Percentiles rank a stretch among this genome's conserved stretches.
These are phyloP conservation scores for Sporothrix brunneoviolacea DNA, from an alignment of 2,329 filamentous ascomycete species.

Conservation along the genomic window DNA sequence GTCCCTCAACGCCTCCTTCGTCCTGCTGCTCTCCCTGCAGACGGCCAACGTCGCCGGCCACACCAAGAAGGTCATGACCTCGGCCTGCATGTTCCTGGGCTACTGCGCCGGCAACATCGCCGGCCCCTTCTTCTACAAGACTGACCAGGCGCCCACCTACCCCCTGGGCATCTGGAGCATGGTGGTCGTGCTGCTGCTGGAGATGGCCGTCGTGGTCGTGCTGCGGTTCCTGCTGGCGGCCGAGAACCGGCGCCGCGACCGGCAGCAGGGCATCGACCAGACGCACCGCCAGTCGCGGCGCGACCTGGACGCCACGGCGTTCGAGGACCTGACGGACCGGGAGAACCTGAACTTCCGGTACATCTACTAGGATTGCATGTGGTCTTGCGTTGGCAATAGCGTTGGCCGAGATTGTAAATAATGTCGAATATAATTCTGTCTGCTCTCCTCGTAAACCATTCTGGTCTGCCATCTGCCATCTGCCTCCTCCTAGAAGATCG, in stretches of 20 bases:
- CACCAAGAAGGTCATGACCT: constrained; percentile 49
- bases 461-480: not conserved
- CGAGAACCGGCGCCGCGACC: constrained; percentile 33
- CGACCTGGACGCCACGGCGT: constrained; percentile 32
- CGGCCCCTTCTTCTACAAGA: constrained; percentile 57
- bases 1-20: constrained; percentile 35
- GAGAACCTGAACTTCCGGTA: constrained; percentile 38
- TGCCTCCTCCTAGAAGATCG: constrained; percentile 27
- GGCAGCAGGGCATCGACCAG: constrained; percentile 22
- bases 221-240: constrained; percentile 32
- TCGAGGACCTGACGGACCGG: constrained; percentile 35
- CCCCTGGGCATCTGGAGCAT: constrained; percentile 34
- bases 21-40: constrained; percentile 36
- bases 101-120: constrained; percentile 48
- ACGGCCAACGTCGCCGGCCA: constrained; percentile 48
- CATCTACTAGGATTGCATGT: constrained; percentile 27
- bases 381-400: not conserved
- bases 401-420: too few relatives aligned
- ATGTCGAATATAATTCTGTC: not conserved
- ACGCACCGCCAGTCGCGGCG: constrained; percentile 19
- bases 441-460: not conserved
- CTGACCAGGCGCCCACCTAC: constrained; percentile 39
- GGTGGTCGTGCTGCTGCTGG: constrained; percentile 34
- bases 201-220: constrained; percentile 32
- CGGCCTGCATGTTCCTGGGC: constrained; percentile 12